Base-by-base conservation (phyloP, 2,329 filamentous ascomycete genomes). In the Xylariaceae sp. region DNA sequence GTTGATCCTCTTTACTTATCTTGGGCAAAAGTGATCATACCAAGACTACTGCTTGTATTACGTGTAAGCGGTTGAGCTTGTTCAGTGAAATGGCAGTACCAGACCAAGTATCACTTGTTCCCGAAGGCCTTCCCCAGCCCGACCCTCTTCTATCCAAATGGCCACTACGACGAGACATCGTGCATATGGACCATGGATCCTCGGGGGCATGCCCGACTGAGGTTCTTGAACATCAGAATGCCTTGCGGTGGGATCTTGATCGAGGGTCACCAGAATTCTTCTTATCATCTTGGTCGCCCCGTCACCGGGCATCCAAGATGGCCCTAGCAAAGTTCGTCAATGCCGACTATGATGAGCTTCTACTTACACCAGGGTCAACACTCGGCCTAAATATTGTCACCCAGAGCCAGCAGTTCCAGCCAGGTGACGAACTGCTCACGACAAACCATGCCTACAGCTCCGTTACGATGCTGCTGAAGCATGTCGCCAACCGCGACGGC, bases 361-460 rank as follows among this genome's bases (percentile, higher is more conserved):
- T 46, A 4, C 37, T 52, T 18, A 52, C 41, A 18, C 41, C 49
- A 6, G 49, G 41, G 11, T 30, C 49, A 11, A 45, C 49, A 24
- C 49, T 43, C 32, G 52, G 47, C 5, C 35, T 55, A 41, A 55
- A 55, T 18, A 36, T 55, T 4, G 52, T 55, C n/a, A 51, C 41
- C 6, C 47, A 55, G 23, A 51, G 52, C 16, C 35, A 33, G 13
- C 27, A 4, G 7, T 46, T 55, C 11, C 26, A 55, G 13, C 18
- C 9, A 20, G 52, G 47, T 16, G 52, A 55, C 18, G 52, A 55
- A 27, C 30, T 51, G 37, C 11, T 55, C 30, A 55, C 52, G 1
- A 55, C 46, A 6, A 47, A 55, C 16, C 47, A 55, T 16, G 47
- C 41, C 7, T 55, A 55, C 20, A 55, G 52, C 10, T 51, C 52